Evolutionary conservation across 164 flowering plant species (phyloP).

Genomic region (Kingdonia uniflora): DNA sequence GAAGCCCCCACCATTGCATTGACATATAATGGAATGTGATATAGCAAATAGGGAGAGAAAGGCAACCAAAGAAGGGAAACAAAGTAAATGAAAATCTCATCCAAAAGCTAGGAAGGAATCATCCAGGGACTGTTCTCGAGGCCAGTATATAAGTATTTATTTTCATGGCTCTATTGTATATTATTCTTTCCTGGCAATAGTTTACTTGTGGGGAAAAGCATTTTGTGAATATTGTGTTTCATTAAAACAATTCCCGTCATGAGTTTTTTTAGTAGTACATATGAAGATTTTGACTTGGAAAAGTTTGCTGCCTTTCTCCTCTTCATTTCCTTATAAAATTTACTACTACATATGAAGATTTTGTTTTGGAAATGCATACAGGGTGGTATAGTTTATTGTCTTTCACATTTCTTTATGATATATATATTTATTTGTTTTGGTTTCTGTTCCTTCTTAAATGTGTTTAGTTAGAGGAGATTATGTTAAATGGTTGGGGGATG

Average conservation of each 20-base stretch:
- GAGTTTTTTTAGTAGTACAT: constrained; percentile 9
- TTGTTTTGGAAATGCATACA: constrained; percentile 36
- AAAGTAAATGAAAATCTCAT: not conserved
- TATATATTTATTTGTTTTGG: constrained; percentile 1
- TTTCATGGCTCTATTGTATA: not conserved
- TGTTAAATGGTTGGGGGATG: no score
- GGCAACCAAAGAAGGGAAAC: constrained; percentile 3
- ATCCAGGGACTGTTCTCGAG: constrained; percentile 10
- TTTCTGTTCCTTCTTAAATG: no score
- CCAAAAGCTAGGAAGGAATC: constrained; percentile 7
- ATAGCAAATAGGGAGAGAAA: not conserved
- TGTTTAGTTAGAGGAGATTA: no score
- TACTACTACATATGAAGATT: constrained; percentile 31
- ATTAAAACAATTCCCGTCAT: constrained; percentile 9
- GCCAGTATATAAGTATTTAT: constrained; percentile 12
- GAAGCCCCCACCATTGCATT: constrained; percentile 11
- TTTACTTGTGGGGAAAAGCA: constrained; percentile 3
- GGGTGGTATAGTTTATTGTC: constrained; percentile 27
- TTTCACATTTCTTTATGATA: constrained; percentile 2
- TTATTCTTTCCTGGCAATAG: no score
- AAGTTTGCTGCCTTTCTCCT: constrained; percentile 11
- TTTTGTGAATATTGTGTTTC: constrained; percentile 5
- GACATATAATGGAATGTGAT: not conserved
- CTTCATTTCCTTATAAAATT: constrained; percentile 32
- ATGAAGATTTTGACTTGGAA: constrained; percentile 14